Evolutionary conservation across 1,139 yeast species (phyloP).

Genomic region (Komagataea norvegica): DNA sequence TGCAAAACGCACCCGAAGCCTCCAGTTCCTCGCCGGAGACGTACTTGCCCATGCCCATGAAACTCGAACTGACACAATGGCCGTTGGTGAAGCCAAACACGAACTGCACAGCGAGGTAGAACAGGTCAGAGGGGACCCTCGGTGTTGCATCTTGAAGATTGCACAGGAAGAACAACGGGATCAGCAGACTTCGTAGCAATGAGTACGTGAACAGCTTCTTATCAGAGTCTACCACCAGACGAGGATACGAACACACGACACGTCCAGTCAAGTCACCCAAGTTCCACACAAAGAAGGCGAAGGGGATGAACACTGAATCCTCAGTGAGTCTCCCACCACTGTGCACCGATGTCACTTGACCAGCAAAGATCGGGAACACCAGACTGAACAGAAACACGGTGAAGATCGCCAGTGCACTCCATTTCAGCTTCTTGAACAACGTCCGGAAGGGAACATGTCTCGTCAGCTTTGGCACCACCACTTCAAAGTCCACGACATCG

Average conservation of each 20-base stretch:
- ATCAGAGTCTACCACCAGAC: slow-evolving; percentile 42
- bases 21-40: slow-evolving; percentile 64
- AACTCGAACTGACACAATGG: slow-evolving; percentile 72
- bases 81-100: slow-evolving; percentile 86
- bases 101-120: slow-evolving; percentile 68
- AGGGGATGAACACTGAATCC: slow-evolving; percentile 58
- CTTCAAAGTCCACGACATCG: slow-evolving; percentile 7
- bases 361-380: slow-evolving; percentile 87
- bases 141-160: slow-evolving; percentile 40
- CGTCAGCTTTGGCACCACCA: slow-evolving; percentile 4
- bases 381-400: slow-evolving; percentile 72
- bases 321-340: slow-evolving; percentile 26
- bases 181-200: slow-evolving; percentile 46
- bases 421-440: slow-evolving; percentile 46
- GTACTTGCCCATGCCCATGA: slow-evolving; percentile 69
- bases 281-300: slow-evolving; percentile 83
- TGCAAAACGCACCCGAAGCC: slow-evolving; percentile 92
- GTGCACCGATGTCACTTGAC: slow-evolving; percentile 54
- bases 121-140: slow-evolving; percentile 52
- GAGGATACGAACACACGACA: slow-evolving; percentile 50
- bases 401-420: slow-evolving; percentile 66
- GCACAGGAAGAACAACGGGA: slow-evolving; percentile 67
- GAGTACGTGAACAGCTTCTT: slow-evolving; percentile 46
- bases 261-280: slow-evolving; percentile 82
- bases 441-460: slow-evolving; percentile 29